These are phyloP conservation scores for Petrea volubilis DNA, from an alignment of 257 asterid genomes.

Conservation along the genomic window DNA sequence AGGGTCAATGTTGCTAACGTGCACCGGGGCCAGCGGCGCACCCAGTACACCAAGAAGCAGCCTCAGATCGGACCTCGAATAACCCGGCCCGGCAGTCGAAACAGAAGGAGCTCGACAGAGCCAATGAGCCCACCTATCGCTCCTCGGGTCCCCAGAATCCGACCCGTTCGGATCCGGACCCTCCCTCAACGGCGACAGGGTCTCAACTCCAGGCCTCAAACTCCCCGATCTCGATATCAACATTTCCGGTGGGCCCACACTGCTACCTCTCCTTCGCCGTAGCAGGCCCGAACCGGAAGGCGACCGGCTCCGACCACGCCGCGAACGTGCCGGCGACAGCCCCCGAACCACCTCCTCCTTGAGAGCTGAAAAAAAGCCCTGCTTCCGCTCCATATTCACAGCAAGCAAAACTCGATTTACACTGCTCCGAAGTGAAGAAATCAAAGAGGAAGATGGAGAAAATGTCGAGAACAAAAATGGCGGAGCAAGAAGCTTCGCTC, in stretches of 20 bases:
- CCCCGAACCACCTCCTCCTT: conserved; percentile 55
- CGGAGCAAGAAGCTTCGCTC: conserved; percentile 10
- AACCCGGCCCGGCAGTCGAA: conserved; percentile 46
- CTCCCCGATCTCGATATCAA: conserved; percentile 39
- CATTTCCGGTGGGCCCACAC: conserved; percentile 40
- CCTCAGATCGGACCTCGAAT: conserved; percentile 72
- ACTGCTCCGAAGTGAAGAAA: not conserved
- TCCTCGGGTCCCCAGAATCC: conserved; percentile 43
- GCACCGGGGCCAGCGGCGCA: conserved; percentile 85
- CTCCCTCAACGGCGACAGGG: conserved; percentile 62
- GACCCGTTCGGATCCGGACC: conserved; percentile 68
- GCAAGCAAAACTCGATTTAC: not conserved
- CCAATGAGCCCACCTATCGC: conserved; percentile 63
- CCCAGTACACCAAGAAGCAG: conserved; percentile 77
- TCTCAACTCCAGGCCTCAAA: conserved; percentile 47
- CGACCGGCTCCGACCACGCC: conserved; percentile 42
- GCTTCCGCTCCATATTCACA: conserved; percentile 45
- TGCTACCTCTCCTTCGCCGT: conserved; percentile 36
- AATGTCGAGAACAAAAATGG: not conserved
- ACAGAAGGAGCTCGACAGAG: conserved; percentile 55
- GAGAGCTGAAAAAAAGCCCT: conserved; percentile 51
- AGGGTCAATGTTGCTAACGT: conserved; percentile 62
- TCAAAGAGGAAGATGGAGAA: not conserved
- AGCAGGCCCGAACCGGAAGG: conserved; percentile 41
- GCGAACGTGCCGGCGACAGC: conserved; percentile 49